Base-by-base conservation (phyloP, 768 basidiomycete genomes). In the Rhizopogon vinicolor region DNA sequence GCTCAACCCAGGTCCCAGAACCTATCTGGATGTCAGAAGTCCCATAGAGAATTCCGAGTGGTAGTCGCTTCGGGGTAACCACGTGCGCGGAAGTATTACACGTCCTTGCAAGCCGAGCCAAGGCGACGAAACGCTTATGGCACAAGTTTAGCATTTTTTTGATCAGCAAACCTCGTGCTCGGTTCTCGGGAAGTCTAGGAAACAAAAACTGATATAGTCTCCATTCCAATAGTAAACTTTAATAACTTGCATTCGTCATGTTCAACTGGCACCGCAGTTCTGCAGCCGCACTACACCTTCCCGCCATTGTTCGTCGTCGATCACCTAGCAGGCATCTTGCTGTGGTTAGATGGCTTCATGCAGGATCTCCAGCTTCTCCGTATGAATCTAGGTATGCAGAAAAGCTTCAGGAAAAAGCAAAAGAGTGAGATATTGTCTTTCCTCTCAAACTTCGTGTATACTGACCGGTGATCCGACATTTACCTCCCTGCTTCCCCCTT, bases 321-420 rank as follows among this genome's bases (percentile, higher is more conserved):
- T 49, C 48, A 25, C 19, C 44, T 44, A 37, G 39, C 44, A 62
- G 35, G 33, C 18, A 9, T 28, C 18, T 54, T 41, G 45, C 37
- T 44, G 40, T 46, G 10, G 22, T 50, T 14, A 58, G 65, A 55
- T 52, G 52, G 50, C 37, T 69, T 22, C 61, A 65, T 37, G 54
- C 60, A 29, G 41, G 50, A 25, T 14, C 52, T 14, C 48, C 40
- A 9, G 18, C 40, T 2, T 1, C 59, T n/a, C 51, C 45, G 29
- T 74, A 77, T 53, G 70, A 74, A 58, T 64, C 73, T 31, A 86
- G 81, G 64, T 93, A 94, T 65, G 79, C 83, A 13, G 81, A 86
- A 56, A 89, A 88, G 65, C 70, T 95, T 39, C 80, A 76, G 44
- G 74, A 77, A 62, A 79, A 74, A 62, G 85, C 89, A 41, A 71